These are phyloP conservation scores for Rosa rugosa DNA, from an alignment of 306 rosid species.

Conservation along the genomic window DNA sequence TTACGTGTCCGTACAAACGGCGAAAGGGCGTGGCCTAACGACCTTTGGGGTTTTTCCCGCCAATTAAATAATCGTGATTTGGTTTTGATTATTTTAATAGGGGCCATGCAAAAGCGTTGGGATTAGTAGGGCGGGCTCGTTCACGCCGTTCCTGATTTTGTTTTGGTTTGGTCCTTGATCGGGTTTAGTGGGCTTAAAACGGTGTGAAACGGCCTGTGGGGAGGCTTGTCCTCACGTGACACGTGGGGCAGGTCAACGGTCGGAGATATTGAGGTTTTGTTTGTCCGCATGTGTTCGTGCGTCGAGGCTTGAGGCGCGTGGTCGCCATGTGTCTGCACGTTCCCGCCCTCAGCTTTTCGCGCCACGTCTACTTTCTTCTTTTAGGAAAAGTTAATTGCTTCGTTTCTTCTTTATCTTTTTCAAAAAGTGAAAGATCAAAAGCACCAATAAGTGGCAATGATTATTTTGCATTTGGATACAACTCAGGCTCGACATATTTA, in stretches of 20 bases:
- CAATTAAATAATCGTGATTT: conserved; percentile 3
- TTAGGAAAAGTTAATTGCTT: neutral
- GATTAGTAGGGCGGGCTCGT: conserved; percentile 19
- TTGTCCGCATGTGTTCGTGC: conserved; percentile 27
- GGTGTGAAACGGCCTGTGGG: neutral
- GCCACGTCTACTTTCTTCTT: neutral
- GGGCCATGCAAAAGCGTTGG: neutral
- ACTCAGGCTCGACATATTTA: no score
- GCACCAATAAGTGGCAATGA: no score
- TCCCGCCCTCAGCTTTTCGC: conserved; percentile 2
- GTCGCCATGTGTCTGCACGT: conserved; percentile 11
- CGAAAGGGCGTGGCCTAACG: neutral
- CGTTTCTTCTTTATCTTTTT: neutral
- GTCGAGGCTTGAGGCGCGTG: conserved; percentile 7
- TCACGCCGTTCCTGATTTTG: conserved; percentile 28
- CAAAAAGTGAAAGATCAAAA: neutral
- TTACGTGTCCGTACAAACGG: neutral
- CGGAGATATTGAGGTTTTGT: neutral
- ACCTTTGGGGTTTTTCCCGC: neutral
- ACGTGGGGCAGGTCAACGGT: conserved; percentile 24
- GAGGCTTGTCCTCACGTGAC: conserved; percentile 32
- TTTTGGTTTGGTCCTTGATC: neutral
- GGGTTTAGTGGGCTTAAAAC: neutral
- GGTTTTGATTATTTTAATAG: neutral
- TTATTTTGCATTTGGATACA: no score